Evolutionary conservation across 768 basidiomycete genomes (phyloP), one percentile per base, ranked within the genome.

Genomic region (Hortiboletus campestris): DNA sequence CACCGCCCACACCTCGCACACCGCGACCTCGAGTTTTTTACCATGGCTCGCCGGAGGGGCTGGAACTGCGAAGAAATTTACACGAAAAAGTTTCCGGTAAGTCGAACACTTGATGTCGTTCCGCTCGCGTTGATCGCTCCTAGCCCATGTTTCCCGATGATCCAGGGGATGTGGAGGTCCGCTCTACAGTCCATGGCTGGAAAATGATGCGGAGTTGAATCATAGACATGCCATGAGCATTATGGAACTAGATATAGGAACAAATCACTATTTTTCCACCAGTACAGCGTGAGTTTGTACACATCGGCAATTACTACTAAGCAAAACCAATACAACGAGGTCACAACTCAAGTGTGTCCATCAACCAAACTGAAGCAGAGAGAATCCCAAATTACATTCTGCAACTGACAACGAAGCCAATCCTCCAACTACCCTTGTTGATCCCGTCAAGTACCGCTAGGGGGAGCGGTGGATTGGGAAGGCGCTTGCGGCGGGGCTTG

Each of bases 71-170:
- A 89, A 59, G 75, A 88, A 63, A 79, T 94, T 20, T 64, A 91
- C 6, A 84, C 79, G 4, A 78, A 81, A 62, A 81, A 71, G 55
- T 89, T 84, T 60, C 78, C 85, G 29, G 90, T 89, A 52, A 38
- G 83, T 55, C 6, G 36, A 13, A n/a, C 11, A 2, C 6, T 5
- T 17, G 14, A 20, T 11, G 2, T n/a, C 10, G 6, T 49, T 1
- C 14, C 4, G 13, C 29, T 47, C 29, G 4, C 16, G 7, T 43
- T 16, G 32, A 63, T 42, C 16, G 20, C 48, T 56, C 55, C 2
- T 57, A 92, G 89, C 85, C 88, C 1, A 96, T 96, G 94, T 96
- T 96, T 63, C 88, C 87, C 0, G 84, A 93, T 5, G 94, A 97
- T 73, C 73, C 83, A 1, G 94, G 94, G 10, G 89, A 89, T 50